Conservation (phyloP, 208 protist species). For the Wallacemonas sp. region DNA sequence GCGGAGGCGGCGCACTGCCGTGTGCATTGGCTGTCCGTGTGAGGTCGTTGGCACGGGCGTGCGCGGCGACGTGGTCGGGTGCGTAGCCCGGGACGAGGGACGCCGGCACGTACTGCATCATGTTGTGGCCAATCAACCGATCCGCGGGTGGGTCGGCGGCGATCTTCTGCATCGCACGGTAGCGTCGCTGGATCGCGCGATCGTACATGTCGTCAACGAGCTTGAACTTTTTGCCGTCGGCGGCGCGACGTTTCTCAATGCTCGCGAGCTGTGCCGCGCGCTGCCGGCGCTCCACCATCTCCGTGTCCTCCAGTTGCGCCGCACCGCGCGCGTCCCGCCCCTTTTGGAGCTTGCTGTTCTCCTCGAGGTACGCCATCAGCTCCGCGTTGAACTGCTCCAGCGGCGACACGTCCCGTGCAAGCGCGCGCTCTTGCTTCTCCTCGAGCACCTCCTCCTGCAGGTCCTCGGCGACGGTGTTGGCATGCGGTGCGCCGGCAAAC, state of each 20-base stretch:
- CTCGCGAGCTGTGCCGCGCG: conserved; percentile 46
- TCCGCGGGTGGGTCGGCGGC: conserved; percentile 86
- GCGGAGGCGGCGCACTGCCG: not conserved
- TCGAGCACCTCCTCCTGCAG: conserved; percentile 25
- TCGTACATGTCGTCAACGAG: conserved; percentile 80
- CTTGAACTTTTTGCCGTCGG: conserved; percentile 48
- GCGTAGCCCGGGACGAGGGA: conserved; percentile 43
- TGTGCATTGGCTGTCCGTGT: conserved; percentile 15
- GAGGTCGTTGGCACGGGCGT: too few species aligned
- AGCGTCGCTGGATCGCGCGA: conserved; percentile 57
- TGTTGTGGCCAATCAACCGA: conserved; percentile 71
- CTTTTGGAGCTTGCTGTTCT: conserved; percentile 15
- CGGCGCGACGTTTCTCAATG: conserved; percentile 43
- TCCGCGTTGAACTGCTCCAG: conserved; percentile 23
- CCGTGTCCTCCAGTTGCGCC: conserved; percentile 21
- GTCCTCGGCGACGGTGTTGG: conserved; percentile 26
- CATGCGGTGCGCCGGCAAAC: conserved; percentile 15
- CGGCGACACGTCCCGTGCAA: not conserved
- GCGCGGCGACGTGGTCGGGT: conserved; percentile 25
- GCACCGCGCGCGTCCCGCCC: not conserved
- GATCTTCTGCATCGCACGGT: conserved; percentile 69
- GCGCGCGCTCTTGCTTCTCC: conserved; percentile 25
- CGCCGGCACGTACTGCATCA: conserved; percentile 81
- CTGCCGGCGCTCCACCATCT: conserved; percentile 23
- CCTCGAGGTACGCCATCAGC: conserved; percentile 24